phyloP scores from a whole-genome alignment of 2,329 filamentous ascomycete species.

The Emergomyces africanus region DNA sequence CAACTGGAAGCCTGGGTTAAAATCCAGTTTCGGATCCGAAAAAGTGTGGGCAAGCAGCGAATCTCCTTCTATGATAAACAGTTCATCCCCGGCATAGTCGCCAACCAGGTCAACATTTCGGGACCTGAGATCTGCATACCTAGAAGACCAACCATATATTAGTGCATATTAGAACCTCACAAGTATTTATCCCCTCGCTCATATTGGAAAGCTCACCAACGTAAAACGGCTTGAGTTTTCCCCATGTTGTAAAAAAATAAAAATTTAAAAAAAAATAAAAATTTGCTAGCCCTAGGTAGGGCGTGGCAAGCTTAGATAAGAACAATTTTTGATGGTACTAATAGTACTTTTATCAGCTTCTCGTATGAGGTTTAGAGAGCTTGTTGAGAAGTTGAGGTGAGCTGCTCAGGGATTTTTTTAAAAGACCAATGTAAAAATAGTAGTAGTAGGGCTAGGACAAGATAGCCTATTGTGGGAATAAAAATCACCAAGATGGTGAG shows the following conservation, averaged over 20 bases:
- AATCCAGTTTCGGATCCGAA: slow-evolving; percentile 50
- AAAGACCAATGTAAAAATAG: no score
- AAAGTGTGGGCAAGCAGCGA: slow-evolving; percentile 55
- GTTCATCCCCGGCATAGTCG: slow-evolving; percentile 61
- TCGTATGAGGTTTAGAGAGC: background rate
- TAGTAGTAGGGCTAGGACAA: background rate
- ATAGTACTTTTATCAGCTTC: background rate
- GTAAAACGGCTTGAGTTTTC: background rate
- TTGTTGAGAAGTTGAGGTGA: no score
- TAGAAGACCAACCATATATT: slow-evolving; percentile 1
- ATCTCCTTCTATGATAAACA: slow-evolving; percentile 62
- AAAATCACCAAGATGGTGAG: background rate
- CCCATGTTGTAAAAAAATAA: no score
- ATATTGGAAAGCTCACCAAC: background rate
- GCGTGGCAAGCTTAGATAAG: background rate
- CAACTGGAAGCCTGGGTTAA: slow-evolving; percentile 51
- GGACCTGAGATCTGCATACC: slow-evolving; percentile 33
- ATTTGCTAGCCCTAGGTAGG: background rate
- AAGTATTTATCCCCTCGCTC: no score
- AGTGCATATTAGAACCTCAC: no score
- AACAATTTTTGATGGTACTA: background rate
- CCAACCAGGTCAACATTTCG: slow-evolving; percentile 53
- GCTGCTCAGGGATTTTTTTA: no score
- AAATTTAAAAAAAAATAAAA: no score
- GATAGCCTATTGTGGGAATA: background rate